These are phyloP conservation scores for Phytophthora quininea DNA, from an alignment of 352 stramenopile genomes.

Conservation along the genomic window DNA sequence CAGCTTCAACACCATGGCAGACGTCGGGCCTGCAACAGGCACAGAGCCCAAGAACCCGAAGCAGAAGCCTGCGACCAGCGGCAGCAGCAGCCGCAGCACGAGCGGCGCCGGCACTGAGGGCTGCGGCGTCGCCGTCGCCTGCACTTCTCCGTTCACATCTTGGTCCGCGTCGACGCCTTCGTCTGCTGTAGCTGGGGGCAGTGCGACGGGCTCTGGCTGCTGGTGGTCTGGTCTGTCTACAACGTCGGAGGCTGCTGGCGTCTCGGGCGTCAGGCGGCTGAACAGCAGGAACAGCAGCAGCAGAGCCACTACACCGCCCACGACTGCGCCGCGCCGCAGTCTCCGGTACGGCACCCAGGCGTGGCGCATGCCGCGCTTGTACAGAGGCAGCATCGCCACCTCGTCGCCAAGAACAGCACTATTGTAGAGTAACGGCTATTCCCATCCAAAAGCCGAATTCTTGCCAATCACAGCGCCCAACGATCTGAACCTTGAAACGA, in stretches of 20 bases:
- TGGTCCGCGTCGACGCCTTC: slow-evolving; percentile 18
- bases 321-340: slow-evolving; percentile 58
- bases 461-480: slow-evolving; percentile 11
- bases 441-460: slow-evolving; percentile 5
- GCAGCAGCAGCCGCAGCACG: slow-evolving; percentile 68
- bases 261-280: slow-evolving; percentile 21
- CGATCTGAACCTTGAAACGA: slow-evolving; percentile 9
- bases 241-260: slow-evolving; percentile 4
- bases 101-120: slow-evolving; percentile 36
- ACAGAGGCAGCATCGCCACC: slow-evolving; percentile 55
- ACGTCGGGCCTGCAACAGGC: slow-evolving; percentile 82
- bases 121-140: background rate
- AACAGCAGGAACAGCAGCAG: slow-evolving; percentile 71
- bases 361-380: slow-evolving; percentile 71
- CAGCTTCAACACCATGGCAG: slow-evolving; percentile 88
- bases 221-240: slow-evolving; percentile 19
- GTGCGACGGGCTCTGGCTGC: slow-evolving; percentile 4
- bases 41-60: slow-evolving; percentile 90
- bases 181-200: slow-evolving; percentile 11
- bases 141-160: background rate
- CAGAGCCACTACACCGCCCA: slow-evolving; percentile 42
- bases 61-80: slow-evolving; percentile 77
- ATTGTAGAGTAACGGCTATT: background rate
- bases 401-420: background rate
- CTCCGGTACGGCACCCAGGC: slow-evolving; percentile 61